phyloP scores from a whole-genome alignment of 2,329 filamentous ascomycete species.

The Penicillium sp. region DNA sequence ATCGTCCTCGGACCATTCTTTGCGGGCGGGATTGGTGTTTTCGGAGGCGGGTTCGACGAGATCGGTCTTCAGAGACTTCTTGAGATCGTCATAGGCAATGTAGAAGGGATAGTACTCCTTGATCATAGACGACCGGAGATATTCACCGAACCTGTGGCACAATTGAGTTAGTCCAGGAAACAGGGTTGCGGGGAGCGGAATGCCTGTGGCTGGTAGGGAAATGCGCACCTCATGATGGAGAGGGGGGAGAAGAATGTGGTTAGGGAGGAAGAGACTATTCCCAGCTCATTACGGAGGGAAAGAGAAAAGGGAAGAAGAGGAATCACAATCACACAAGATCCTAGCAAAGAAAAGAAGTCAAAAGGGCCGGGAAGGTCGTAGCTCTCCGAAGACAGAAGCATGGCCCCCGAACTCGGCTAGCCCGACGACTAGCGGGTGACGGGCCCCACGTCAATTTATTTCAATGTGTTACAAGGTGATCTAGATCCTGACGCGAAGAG shows the following conservation, averaged over 20 bases:
- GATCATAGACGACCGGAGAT: conserved; percentile 92
- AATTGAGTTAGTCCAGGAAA: conserved; percentile 13
- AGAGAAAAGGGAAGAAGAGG: conserved; percentile 3
- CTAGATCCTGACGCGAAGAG: neutral
- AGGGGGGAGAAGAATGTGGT: conserved; percentile 1
- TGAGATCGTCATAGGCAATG: conserved; percentile 94
- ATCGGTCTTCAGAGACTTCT: conserved; percentile 77
- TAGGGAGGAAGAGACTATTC: neutral
- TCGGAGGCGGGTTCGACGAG: conserved; percentile 56
- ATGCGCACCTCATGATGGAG: conserved; percentile 22
- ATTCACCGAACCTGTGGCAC: conserved; percentile 77
- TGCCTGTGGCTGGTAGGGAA: neutral
- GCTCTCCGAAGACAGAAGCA: conserved; percentile 6
- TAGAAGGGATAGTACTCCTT: conserved; percentile 98
- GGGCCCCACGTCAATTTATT: conserved; percentile 2
- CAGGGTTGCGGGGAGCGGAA: conserved; percentile 7
- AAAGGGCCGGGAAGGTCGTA: conserved; percentile 4
- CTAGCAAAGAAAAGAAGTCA: neutral
- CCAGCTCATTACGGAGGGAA: conserved; percentile 7
- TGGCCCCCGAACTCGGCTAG: conserved; percentile 9
- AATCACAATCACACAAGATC: neutral
- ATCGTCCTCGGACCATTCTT: conserved; percentile 85
- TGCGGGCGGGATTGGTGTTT: conserved; percentile 53
- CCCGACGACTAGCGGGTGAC: conserved; percentile 13
- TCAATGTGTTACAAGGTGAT: neutral